Evolutionary conservation across 208 protist genomes (phyloP).

Genomic region (Phytomonas sp.): DNA sequence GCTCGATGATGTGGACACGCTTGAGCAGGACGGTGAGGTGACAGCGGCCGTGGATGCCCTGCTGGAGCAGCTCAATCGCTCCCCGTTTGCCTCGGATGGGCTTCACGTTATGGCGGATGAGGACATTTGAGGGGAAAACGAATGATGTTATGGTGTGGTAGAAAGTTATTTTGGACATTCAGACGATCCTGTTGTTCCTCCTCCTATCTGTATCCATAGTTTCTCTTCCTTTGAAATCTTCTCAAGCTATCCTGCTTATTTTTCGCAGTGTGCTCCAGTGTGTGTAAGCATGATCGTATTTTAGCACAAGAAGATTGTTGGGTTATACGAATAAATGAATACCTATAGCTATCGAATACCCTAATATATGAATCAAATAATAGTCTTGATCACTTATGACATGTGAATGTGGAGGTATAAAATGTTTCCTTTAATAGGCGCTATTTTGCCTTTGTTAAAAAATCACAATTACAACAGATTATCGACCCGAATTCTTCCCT

Average conservation of each 20-base stretch:
- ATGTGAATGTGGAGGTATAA: not conserved
- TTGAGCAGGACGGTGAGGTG: conserved; percentile 16
- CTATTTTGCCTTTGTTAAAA: not conserved
- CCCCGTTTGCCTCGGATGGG: conserved; percentile 21
- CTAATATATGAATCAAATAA: not conserved
- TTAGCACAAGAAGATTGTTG: not conserved
- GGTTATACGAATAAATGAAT: not conserved
- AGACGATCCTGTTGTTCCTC: not conserved
- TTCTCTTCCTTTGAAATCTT: not conserved
- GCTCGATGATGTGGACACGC: not conserved
- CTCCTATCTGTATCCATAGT: not conserved
- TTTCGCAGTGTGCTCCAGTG: not conserved
- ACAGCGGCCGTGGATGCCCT: conserved; percentile 28
- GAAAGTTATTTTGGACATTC: not conserved
- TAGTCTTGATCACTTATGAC: not conserved
- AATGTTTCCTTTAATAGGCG: not conserved
- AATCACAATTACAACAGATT: not conserved
- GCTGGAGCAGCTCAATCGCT: conserved; percentile 17
- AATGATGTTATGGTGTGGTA: not conserved
- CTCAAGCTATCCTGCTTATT: not conserved
- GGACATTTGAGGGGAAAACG: not conserved
- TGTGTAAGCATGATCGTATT: not conserved
- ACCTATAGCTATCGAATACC: not conserved
- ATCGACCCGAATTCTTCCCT: not conserved
- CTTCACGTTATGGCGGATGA: conserved; percentile 55